These are phyloP conservation scores for Ophiostoma pallidulum DNA, from an alignment of 2,329 filamentous ascomycete species.

Conservation along the genomic window DNA sequence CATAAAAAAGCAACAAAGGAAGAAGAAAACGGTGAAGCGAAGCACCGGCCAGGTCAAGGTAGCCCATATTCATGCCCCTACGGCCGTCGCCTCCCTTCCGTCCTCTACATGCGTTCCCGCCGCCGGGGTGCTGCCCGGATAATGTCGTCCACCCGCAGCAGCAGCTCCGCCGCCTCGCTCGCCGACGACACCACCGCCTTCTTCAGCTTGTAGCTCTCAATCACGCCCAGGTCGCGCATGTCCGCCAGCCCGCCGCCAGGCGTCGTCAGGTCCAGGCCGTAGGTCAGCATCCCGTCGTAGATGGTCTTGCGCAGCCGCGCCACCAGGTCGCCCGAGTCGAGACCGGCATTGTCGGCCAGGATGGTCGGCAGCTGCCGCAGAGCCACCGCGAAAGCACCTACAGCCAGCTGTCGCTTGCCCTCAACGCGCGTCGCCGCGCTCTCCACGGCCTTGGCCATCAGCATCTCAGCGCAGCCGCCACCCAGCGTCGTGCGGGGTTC, in stretches of 20 bases:
- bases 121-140: constrained; percentile 84
- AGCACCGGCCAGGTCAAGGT: too few relatives aligned
- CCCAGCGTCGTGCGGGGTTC: constrained; percentile 91
- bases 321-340: constrained; percentile 91
- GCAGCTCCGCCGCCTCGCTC: constrained; percentile 88
- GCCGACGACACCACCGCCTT: constrained; percentile 94
- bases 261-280: constrained; percentile 78
- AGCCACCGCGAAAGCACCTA: constrained; percentile 79
- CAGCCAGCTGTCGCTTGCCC: constrained; percentile 92
- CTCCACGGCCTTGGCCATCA: constrained; percentile 97
- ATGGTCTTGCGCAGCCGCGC: constrained; percentile 86
- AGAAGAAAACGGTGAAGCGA: too few relatives aligned
- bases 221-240: constrained; percentile 89
- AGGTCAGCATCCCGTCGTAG: constrained; percentile 88
- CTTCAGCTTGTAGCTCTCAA: constrained; percentile 99
- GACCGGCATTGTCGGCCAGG: constrained; percentile 90
- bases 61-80: too few relatives aligned
- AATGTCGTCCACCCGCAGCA: constrained; percentile 94
- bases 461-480: constrained; percentile 94
- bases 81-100: background rate
- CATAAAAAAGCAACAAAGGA: too few relatives aligned
- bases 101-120: constrained; percentile 57
- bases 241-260: constrained; percentile 89
- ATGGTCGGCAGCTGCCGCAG: constrained; percentile 92
- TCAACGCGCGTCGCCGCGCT: constrained; percentile 86